Conservation (phyloP, 306 rosid species). For the Ormosia emarginata region DNA sequence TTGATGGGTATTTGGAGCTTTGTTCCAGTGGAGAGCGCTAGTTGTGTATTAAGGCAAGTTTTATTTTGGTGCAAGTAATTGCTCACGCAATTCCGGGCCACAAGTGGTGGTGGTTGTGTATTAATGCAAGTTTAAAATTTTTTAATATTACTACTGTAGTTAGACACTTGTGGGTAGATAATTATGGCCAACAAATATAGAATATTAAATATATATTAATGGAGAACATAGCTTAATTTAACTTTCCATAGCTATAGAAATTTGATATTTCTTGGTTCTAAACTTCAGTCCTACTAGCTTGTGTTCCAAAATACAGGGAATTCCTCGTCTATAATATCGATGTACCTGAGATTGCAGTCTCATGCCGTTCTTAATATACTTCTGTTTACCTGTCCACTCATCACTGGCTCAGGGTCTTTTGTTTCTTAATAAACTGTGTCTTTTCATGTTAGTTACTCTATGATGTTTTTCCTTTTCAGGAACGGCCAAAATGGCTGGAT, state of each 20-base stretch:
- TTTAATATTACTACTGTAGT: neutral
- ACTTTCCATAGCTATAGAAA: neutral
- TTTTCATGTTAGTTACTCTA: neutral
- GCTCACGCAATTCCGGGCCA: too few species aligned
- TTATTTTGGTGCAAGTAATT: too few species aligned
- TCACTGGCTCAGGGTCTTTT: neutral
- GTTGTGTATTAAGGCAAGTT: neutral
- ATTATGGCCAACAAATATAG: neutral
- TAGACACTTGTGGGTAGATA: neutral
- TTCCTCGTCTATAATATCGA: neutral
- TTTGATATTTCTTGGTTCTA: neutral
- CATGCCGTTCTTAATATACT: neutral
- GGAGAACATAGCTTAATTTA: neutral
- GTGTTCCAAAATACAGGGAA: neutral
- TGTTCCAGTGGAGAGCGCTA: neutral
- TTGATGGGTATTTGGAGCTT: neutral
- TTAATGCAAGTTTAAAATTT: neutral
- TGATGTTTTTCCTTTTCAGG: constrained; percentile 43
- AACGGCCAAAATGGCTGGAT: constrained; percentile 82
- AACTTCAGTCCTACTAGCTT: neutral
- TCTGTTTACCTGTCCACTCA: neutral
- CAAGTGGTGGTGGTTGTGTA: neutral
- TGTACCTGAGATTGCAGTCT: neutral
- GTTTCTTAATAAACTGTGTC: neutral
- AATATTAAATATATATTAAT: neutral